phyloP scores from a whole-genome alignment of 192 early-diverging fungal species.

The Funneliformis mosseae region DNA sequence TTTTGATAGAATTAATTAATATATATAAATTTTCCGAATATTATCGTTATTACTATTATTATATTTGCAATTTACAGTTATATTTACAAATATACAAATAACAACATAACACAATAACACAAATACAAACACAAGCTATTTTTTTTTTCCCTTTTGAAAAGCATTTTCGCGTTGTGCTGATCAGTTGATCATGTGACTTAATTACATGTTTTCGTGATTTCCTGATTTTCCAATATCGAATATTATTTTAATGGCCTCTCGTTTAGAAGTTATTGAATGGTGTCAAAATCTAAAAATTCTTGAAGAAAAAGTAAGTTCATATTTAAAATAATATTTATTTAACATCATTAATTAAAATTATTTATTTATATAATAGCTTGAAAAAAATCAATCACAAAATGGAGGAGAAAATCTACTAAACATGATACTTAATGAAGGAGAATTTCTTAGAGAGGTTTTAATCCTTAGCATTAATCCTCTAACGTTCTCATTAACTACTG shows the following conservation, averaged over 20 bases:
- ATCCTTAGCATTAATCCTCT: not conserved
- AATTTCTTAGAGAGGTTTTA: not conserved
- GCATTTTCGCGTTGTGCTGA: too few relatives aligned
- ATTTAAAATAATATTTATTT: not conserved
- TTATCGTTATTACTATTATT: too few relatives aligned
- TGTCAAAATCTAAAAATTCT: not conserved
- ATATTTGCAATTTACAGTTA: too few relatives aligned
- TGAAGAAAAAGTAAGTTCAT: constrained; percentile 8
- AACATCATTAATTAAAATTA: not conserved
- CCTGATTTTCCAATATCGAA: too few relatives aligned
- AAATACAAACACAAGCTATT: too few relatives aligned
- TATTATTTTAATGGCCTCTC: not conserved
- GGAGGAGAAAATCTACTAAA: not conserved
- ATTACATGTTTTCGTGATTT: too few relatives aligned
- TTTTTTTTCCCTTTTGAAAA: too few relatives aligned
- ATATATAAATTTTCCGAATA: too few relatives aligned
- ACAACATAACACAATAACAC: too few relatives aligned
- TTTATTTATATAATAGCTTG: not conserved
- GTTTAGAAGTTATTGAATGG: constrained; percentile 1
- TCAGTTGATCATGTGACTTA: too few relatives aligned
- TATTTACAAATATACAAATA: too few relatives aligned
- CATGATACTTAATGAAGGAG: not conserved
- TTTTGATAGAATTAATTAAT: too few relatives aligned
- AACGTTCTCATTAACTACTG: constrained; percentile 4
- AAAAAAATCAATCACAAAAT: not conserved